phyloP scores from a whole-genome alignment of 306 rosid species.

The Rosa multiflora region DNA sequence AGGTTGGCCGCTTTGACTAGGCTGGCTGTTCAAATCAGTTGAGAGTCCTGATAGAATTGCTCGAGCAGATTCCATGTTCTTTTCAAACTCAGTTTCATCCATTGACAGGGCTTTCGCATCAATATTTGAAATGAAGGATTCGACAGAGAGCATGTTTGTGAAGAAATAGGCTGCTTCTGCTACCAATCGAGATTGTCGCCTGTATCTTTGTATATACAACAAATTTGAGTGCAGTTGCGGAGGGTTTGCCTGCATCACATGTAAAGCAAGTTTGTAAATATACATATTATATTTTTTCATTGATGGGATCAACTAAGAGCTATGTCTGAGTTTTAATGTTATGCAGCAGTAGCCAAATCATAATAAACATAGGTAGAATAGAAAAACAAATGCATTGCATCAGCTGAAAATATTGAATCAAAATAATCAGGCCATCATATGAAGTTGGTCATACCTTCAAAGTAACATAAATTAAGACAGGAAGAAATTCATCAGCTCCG shows the following conservation, averaged over 20 bases:
- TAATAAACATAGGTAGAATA: background rate
- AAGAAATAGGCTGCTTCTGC: constrained; percentile 89
- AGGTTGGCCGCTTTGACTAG: constrained; percentile 49
- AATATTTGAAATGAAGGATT: constrained; percentile 83
- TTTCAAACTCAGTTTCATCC: constrained; percentile 86
- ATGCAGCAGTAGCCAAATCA: background rate
- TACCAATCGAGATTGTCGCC: constrained; percentile 75
- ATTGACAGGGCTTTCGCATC: constrained; percentile 91
- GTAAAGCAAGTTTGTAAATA: constrained; percentile 18
- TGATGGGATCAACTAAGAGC: background rate
- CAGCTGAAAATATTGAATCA: background rate
- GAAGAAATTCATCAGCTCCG: constrained; percentile 99
- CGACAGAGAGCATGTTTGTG: constrained; percentile 92
- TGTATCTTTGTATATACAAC: constrained; percentile 85
- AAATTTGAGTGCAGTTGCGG: constrained; percentile 93
- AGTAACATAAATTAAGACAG: constrained; percentile 92
- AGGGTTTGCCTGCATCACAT: constrained; percentile 86
- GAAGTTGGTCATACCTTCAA: constrained; percentile 48
- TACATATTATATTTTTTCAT: background rate
- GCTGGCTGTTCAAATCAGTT: constrained; percentile 45
- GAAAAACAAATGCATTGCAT: background rate
- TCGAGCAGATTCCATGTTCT: constrained; percentile 89
- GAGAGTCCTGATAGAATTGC: constrained; percentile 82
- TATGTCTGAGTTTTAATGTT: background rate
- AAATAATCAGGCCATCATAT: constrained; percentile 15